These are phyloP conservation scores for Claviceps citrina DNA, from an alignment of 2,329 filamentous ascomycete species.

Conservation along the genomic window DNA sequence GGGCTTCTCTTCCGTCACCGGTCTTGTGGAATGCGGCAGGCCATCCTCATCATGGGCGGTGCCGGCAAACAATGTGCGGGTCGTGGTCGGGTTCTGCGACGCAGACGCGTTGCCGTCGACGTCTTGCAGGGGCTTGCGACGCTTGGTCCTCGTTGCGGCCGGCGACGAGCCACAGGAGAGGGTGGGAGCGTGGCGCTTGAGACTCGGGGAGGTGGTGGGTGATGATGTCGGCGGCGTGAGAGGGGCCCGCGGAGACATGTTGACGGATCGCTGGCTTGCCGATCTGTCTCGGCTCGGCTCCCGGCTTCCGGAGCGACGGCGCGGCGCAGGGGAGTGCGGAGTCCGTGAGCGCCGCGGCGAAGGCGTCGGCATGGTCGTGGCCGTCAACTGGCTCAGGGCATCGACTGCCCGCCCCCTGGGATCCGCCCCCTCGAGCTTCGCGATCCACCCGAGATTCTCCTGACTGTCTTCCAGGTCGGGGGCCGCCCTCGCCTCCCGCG, in stretches of 20 bases:
- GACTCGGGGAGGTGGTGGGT: slow-evolving; percentile 1
- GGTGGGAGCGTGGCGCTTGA: slow-evolving; percentile 8
- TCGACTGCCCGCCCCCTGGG: slow-evolving; percentile 28
- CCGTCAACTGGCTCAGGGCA: slow-evolving; percentile 29
- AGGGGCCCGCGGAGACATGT: not conserved
- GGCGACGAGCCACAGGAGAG: not conserved
- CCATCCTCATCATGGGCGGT: not conserved
- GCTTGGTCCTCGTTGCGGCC: not conserved
- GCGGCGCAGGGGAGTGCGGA: not conserved
- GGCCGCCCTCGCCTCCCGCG: slow-evolving; percentile 36
- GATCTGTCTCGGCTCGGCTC: not conserved
- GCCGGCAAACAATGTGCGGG: not conserved
- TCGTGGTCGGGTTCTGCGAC: slow-evolving; percentile 1
- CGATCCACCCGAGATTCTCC: slow-evolving; percentile 46
- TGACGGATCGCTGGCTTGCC: not conserved
- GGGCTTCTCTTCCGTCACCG: too few species aligned
- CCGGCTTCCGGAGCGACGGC: not conserved
- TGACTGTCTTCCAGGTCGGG: slow-evolving; percentile 39
- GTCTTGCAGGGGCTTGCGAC: slow-evolving; percentile 11
- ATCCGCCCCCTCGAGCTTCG: slow-evolving; percentile 41
- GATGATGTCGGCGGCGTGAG: slow-evolving; percentile 8
- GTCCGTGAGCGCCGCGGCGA: slow-evolving; percentile 13
- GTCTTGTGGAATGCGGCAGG: not conserved
- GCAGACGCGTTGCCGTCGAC: slow-evolving; percentile 13
- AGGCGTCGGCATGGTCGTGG: slow-evolving; percentile 21